A percentile compares a stretch with the other conserved stretches of the same genome.
Conservation (phyloP, 2,329 filamentous ascomycete species). For the Aspergillus eucalypticola region DNA sequence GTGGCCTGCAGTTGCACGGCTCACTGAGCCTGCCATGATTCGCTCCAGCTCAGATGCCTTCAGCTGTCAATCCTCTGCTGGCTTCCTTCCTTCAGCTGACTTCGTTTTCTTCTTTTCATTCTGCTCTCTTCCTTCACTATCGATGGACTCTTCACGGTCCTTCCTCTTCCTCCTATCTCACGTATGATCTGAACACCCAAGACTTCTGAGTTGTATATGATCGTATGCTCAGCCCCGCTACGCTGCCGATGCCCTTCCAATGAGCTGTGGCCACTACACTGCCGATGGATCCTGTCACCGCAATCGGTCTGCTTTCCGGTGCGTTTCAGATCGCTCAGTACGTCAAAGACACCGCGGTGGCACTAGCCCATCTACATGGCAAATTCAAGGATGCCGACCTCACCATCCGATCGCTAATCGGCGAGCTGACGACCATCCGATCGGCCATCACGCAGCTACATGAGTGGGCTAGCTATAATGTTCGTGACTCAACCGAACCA, state of each 20-base stretch:
- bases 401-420: slow-evolving; percentile 40
- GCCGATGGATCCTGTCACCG: slow-evolving; percentile 38
- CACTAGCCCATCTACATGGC: slow-evolving; percentile 34
- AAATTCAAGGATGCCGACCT: slow-evolving; percentile 41
- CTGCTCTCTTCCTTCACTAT: not conserved
- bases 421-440: slow-evolving; percentile 38
- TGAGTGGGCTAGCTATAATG: slow-evolving; percentile 34
- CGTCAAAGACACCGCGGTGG: slow-evolving; percentile 35
- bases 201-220: too few species aligned
- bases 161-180: too few species aligned
- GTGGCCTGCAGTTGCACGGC: not conserved
- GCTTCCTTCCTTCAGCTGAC: not conserved
- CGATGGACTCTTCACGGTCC: too few species aligned
- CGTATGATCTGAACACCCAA: too few species aligned
- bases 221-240: not conserved
- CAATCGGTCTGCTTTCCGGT: slow-evolving; percentile 36
- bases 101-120: not conserved
- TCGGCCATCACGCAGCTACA: slow-evolving; percentile 39
- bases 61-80: not conserved
- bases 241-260: not conserved
- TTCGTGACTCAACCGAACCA: slow-evolving; percentile 25
- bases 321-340: slow-evolving; percentile 37
- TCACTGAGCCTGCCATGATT: not conserved
- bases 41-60: not conserved
- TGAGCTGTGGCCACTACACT: not conserved